Evolutionary conservation across 768 basidiomycete species (phyloP).

Genomic region (Podaxis mareebaensis): DNA sequence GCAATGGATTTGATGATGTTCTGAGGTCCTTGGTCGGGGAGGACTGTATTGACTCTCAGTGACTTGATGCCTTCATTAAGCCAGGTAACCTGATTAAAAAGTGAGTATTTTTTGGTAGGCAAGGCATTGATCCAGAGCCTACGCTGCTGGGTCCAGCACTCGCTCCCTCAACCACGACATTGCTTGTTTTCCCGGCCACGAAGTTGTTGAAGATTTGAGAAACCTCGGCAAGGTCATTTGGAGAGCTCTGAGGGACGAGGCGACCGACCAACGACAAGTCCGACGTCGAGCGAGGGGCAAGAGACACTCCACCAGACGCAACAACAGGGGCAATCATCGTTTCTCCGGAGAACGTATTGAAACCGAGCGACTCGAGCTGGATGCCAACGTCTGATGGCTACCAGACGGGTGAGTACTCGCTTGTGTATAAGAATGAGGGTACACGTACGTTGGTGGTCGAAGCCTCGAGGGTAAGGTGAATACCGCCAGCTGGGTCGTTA

Average conservation of each 20-base stretch:
- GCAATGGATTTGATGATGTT: slow-evolving; percentile 64
- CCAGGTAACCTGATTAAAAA: slow-evolving; percentile 59
- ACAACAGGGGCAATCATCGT: slow-evolving; percentile 61
- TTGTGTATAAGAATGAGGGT: not conserved
- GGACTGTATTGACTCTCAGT: slow-evolving; percentile 54
- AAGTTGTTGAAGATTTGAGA: slow-evolving; percentile 73
- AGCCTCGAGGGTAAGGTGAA: slow-evolving; percentile 65
- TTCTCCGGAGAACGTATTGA: slow-evolving; percentile 55
- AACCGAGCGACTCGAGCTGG: slow-evolving; percentile 57
- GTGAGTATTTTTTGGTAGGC: not conserved
- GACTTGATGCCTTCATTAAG: slow-evolving; percentile 69
- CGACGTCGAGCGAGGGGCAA: slow-evolving; percentile 55
- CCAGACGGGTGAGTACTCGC: not conserved
- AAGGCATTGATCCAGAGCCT: slow-evolving; percentile 18
- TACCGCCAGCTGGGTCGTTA: slow-evolving; percentile 71
- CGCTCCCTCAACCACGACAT: slow-evolving; percentile 58
- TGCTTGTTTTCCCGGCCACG: slow-evolving; percentile 64
- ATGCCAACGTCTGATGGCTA: slow-evolving; percentile 80
- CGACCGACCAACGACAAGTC: slow-evolving; percentile 59
- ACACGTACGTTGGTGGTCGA: slow-evolving; percentile 56
- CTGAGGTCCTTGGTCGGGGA: slow-evolving; percentile 64
- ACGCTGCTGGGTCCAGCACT: slow-evolving; percentile 61
- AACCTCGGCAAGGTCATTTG: slow-evolving; percentile 54
- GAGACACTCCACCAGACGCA: slow-evolving; percentile 48
- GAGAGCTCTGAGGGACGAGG: slow-evolving; percentile 58